phyloP scores from a whole-genome alignment of 1,284 basidiomycete genomes.

The Heterobasidion annosum region DNA sequence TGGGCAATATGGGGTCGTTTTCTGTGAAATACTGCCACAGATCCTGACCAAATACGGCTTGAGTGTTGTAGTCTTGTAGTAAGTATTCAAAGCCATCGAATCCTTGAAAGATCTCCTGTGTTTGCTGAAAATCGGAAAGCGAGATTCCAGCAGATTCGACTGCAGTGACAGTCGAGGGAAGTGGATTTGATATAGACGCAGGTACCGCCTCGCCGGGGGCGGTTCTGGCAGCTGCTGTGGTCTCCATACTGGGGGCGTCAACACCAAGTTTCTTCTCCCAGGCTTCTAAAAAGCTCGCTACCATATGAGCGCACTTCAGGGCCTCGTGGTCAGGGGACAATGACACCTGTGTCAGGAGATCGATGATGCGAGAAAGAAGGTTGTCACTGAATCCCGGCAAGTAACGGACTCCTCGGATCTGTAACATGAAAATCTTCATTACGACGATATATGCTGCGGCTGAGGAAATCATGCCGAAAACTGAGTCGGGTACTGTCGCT shows the following conservation, averaged over 20 bases:
- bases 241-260: not conserved
- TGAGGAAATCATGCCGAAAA: slow-evolving; percentile 32
- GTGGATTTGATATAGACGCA: too few relatives aligned
- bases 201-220: too few relatives aligned
- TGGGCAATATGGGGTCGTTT: too few relatives aligned
- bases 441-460: slow-evolving; percentile 30
- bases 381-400: slow-evolving; percentile 28
- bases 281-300: slow-evolving; percentile 22
- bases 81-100: slow-evolving; percentile 3
- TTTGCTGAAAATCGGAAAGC: not conserved
- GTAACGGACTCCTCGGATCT: slow-evolving; percentile 19
- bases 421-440: slow-evolving; percentile 28
- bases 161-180: too few relatives aligned
- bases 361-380: slow-evolving; percentile 24
- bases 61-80: too few relatives aligned
- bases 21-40: slow-evolving; percentile 9
- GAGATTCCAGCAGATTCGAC: too few relatives aligned
- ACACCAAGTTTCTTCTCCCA: slow-evolving; percentile 16
- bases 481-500: slow-evolving; percentile 29
- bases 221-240: too few relatives aligned
- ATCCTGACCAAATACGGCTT: not conserved
- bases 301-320: slow-evolving; percentile 30
- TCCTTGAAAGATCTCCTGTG: not conserved
- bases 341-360: slow-evolving; percentile 22
- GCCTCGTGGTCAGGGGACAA: slow-evolving; percentile 29